phyloP scores from a whole-genome alignment of 202 grass and related monocot genomes.

The Zoysia matrella region DNA sequence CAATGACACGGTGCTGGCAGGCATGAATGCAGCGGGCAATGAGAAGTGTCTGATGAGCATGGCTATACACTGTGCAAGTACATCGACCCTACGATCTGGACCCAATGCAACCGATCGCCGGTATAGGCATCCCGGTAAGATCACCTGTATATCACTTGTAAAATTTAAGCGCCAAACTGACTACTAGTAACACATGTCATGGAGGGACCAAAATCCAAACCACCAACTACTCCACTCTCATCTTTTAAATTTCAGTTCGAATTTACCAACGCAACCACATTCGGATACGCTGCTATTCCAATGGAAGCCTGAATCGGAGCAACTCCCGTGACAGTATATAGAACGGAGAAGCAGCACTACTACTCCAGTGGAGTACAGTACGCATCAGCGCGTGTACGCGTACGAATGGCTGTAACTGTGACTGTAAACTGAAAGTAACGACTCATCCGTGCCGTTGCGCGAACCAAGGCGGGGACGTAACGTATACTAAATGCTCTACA shows the following conservation, averaged over 20 bases:
- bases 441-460: neutral
- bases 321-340: neutral
- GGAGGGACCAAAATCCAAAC: slow-evolving; percentile 23
- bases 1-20: neutral
- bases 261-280: neutral
- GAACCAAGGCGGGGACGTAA: slow-evolving; percentile 42
- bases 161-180: slow-evolving; percentile 49
- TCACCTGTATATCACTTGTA: slow-evolving; percentile 32
- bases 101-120: slow-evolving; percentile 25
- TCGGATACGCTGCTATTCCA: neutral
- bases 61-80: neutral
- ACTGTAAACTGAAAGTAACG: slow-evolving; percentile 33
- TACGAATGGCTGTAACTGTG: slow-evolving; percentile 8
- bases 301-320: too few species aligned
- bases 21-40: slow-evolving; percentile 33
- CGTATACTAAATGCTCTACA: slow-evolving; percentile 56
- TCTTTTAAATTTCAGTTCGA: slow-evolving; percentile 27
- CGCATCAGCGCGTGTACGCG: neutral
- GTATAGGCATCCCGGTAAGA: slow-evolving; percentile 30
- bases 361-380: neutral
- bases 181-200: slow-evolving; percentile 21
- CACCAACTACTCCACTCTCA: neutral
- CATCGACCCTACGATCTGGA: slow-evolving; percentile 23
- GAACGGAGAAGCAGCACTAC: neutral
- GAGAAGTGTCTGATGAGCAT: neutral